Evolutionary conservation across 176 grass and related monocot genomes (phyloP), one percentile per base, ranked within the genome.

Genomic region (Calamus simplicifolius): DNA sequence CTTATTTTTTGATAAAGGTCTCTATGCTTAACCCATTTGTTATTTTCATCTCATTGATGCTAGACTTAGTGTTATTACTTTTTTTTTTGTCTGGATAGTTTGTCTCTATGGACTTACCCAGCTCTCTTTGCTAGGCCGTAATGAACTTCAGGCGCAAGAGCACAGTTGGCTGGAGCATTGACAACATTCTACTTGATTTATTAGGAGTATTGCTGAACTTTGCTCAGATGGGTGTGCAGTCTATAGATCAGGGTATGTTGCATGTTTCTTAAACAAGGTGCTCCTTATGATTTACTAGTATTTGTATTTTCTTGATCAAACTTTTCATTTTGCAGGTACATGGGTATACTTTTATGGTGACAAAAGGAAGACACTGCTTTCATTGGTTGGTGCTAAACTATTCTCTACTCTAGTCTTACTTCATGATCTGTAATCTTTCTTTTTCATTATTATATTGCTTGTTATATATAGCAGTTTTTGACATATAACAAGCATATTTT

Each of bases 161-260:
- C 58, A 96, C 92, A 23, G 74, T 90, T 43, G 92, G 92, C 57
- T 96, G 92, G 92, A 96, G 92, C 63, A 87, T 96, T 72, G 92
- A 86, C 35, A 96, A 96, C 61, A 96, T 96, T 56, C 75, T 96
- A 68, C 92, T 96, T 68, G 92, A 96, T 62, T 74, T 96, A 53
- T 56, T 68, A 5, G 92, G 92, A 58, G 92, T 80, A 1, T 19
- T 96, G 53, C 74, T 96, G 27, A 96, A 90, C 56, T 96, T 96
- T 74, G 68, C 80, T 75, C 92, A 96, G 73, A 75, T 96, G 83
- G 92, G 86, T 52, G 80, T 88, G 53, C 92, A 90, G 69, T 88
- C 92, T 50, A 90, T 96, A 69, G 92, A 96, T 76, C 92, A 96
- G 74, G 35, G 92, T 90, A 66, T 57, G 86, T 23, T 58, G 6